Conservation (phyloP, 495 filamentous ascomycete genomes). For the Talaromyces stipitatus region DNA sequence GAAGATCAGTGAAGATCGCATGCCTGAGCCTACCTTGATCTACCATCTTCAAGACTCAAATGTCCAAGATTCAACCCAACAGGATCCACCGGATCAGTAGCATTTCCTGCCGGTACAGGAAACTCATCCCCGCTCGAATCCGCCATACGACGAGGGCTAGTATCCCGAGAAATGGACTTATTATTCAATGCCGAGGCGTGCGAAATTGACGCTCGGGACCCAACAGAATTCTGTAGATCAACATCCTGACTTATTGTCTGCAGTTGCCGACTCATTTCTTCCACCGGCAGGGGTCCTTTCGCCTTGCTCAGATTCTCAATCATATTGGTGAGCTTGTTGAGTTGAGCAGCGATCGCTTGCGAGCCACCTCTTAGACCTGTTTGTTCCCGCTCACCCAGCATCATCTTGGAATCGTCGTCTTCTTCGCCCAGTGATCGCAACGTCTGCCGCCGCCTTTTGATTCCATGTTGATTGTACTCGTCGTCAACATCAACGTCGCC, state of each 20-base stretch:
- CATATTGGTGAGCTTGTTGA: slow-evolving; percentile 41
- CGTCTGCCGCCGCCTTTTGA: slow-evolving; percentile 28
- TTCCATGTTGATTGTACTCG: slow-evolving; percentile 19
- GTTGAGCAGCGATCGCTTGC: slow-evolving; percentile 32
- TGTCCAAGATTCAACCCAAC: slow-evolving; percentile 39
- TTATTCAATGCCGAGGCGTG: slow-evolving; percentile 5
- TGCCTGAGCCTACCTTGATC: slow-evolving; percentile 27
- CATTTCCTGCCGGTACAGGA: slow-evolving; percentile 37
- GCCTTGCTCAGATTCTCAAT: slow-evolving; percentile 33
- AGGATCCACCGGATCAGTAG: slow-evolving; percentile 37
- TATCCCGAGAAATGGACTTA: slow-evolving; percentile 11
- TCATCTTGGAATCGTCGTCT: slow-evolving; percentile 28
- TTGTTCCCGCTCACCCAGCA: slow-evolving; percentile 1
- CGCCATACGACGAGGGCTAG: slow-evolving; percentile 28
- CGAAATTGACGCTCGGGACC: slow-evolving; percentile 9
- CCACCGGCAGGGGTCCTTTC: slow-evolving; percentile 18
- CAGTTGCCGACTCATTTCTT: slow-evolving; percentile 9
- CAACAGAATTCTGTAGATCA: slow-evolving; percentile 12
- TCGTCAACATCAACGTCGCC: slow-evolving; percentile 8
- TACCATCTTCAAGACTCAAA: slow-evolving; percentile 39
- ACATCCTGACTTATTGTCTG: slow-evolving; percentile 17
- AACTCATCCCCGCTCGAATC: slow-evolving; percentile 39
- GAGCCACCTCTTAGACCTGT: slow-evolving; percentile 22
- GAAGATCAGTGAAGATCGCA: background rate
- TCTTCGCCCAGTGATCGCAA: slow-evolving; percentile 26